A percentile compares a stretch with the other conserved stretches of the same genome.
phyloP scores from a whole-genome alignment of 164 flowering plant genomes.

The Chloranthus sessilifolius region DNA sequence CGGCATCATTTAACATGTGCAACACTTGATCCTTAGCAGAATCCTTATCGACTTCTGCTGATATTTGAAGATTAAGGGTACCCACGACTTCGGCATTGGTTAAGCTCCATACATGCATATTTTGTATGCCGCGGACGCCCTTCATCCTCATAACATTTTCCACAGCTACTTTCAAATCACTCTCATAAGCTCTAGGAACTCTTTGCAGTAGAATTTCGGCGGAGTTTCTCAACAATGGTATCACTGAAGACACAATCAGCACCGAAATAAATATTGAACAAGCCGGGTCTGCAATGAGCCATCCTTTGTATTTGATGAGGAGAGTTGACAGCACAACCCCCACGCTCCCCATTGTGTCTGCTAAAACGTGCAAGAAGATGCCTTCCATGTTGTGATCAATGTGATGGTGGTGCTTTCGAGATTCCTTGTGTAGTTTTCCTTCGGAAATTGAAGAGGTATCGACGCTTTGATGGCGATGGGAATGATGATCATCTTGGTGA shows the following conservation, averaged over 20 bases:
- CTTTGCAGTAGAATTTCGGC: slow-evolving; percentile 92
- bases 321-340: slow-evolving; percentile 97
- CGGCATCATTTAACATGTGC: slow-evolving; percentile 50
- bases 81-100: slow-evolving; percentile 86
- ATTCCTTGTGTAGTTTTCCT: slow-evolving; percentile 18
- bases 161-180: slow-evolving; percentile 52
- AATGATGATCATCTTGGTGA: slow-evolving; percentile 20
- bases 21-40: slow-evolving; percentile 46
- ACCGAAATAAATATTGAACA: slow-evolving; percentile 91
- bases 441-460: slow-evolving; percentile 12
- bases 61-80: slow-evolving; percentile 68
- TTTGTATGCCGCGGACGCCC: slow-evolving; percentile 57
- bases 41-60: slow-evolving; percentile 49
- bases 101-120: slow-evolving; percentile 82
- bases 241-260: slow-evolving; percentile 74
- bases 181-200: slow-evolving; percentile 70
- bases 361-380: slow-evolving; percentile 91
- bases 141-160: slow-evolving; percentile 42
- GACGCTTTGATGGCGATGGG: too few relatives aligned
- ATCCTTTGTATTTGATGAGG: slow-evolving; percentile 84
- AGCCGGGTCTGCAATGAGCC: slow-evolving; percentile 93
- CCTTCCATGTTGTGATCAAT: slow-evolving; percentile 99
- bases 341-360: slow-evolving; percentile 96
- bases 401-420: slow-evolving; percentile 58
- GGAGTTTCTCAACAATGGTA: slow-evolving; percentile 81